Evolutionary conservation across 768 basidiomycete genomes (phyloP), one percentile per base, ranked within the genome.

Genomic region (Floccularia luteovirens): DNA sequence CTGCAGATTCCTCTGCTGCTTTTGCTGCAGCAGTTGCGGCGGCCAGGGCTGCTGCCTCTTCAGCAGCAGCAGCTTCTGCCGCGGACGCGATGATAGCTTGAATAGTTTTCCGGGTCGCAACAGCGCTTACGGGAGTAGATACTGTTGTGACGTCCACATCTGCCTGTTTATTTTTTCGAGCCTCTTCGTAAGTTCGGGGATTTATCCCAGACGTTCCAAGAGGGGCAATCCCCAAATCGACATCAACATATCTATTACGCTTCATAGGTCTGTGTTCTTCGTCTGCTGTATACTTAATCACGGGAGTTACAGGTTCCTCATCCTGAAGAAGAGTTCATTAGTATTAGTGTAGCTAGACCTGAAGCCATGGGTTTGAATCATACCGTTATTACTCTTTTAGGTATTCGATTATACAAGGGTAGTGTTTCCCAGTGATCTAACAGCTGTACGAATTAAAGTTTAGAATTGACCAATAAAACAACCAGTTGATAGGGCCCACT

Each of bases 351-450:
- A n/a, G n/a, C n/a, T n/a, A n/a, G n/a, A n/a, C n/a, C n/a, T n/a
- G n/a, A n/a, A n/a, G n/a, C n/a, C n/a, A n/a, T n/a, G n/a, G n/a
- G n/a, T n/a, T n/a, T n/a, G n/a, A n/a, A 24, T 16, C 50, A 27
- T 33, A 66, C 66, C 48, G 53, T 46, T 10, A 54, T 54, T 4
- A 68, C 49, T 41, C 83, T 72, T 55, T 89, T 87, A 12, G 90
- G 87, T 75, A 96, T 94, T 50, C 90, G 78, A 57, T 83, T 93
- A 20, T 75, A 83, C n/a, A 77, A 56, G 22, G 81, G 79, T 31
- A 97, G 69, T 2, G 69, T 69, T 14, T 75, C 72, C 94, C 94
- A 99, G 42, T 84, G 74, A 10, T 75, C 76, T 5, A 93, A 62
- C 3, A 97, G 68, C 86, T 92, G 47, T 24, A 19, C 17, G 12